Base-by-base conservation (phyloP, 495 filamentous ascomycete genomes). In the Eremomyces bilateralis region DNA sequence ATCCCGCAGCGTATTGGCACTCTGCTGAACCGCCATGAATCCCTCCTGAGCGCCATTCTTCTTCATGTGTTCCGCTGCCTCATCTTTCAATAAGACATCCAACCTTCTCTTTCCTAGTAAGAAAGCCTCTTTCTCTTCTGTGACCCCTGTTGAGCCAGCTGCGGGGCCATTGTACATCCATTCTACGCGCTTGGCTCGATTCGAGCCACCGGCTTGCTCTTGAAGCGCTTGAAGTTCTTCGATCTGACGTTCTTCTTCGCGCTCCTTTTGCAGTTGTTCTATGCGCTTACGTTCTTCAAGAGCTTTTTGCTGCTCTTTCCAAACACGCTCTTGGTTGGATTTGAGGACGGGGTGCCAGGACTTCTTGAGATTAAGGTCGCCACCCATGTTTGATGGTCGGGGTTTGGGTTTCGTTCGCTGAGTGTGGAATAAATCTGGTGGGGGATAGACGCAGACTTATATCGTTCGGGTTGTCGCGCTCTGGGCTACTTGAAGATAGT, bases 121-220 rank as follows among this genome's bases (percentile, higher is more conserved):
- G 49, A 91, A 95, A 4, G 78, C 81, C 45, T 97, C 88, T 66
- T 77, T 82, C 54, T 95, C 90, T 50, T 92, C 84, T 0, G 74
- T 76, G 37, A 80, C 81, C 31, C 82, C 80, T 15, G 63, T 67
- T 43, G 76, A 73, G 18, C 78, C 80, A 42, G 68, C 72, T 22
- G 76, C 74, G 5, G 88, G 82, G 1, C 83, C 88, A 43, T 71
- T 62, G 56, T 97, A 97, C 80, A 97, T 92, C 79, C 90, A 97
- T 46, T 97, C 85, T 15, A 97, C 88, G 10, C 81, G 69, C 41
- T 81, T 71, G 1, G 71, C 49, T 21, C 69, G 65, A 38, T 71
- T 76, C 38, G 66, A 64, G 13, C 83, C 82, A 21, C 90, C 90
- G 10, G 81, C 76, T 25, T 76, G 74, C 56, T 93, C 90, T 37